These are phyloP conservation scores for Populus hybrid DNA, from an alignment of 441 rosid genomes.

Conservation along the genomic window DNA sequence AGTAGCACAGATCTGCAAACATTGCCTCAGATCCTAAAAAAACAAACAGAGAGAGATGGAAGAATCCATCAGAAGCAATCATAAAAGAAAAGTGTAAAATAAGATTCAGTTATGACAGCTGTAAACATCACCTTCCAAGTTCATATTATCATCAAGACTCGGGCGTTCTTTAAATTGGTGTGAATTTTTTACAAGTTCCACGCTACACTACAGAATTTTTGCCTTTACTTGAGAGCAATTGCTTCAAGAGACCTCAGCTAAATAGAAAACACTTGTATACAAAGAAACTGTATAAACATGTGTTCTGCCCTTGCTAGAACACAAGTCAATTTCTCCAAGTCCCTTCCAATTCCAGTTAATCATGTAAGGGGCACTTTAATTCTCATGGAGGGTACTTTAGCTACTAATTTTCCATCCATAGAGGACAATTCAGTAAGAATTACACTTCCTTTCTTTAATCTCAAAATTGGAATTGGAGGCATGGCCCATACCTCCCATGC, in stretches of 20 bases:
- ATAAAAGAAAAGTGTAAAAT: neutral
- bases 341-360: neutral
- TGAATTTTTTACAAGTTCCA: neutral
- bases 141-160: neutral
- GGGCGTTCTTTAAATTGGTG: constrained; percentile 1
- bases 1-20: constrained; percentile 99
- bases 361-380: neutral
- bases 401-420: neutral
- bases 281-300: neutral
- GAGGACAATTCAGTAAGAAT: neutral
- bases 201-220: neutral
- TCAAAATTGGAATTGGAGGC: neutral
- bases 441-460: neutral
- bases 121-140: neutral
- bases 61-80: constrained; percentile 16
- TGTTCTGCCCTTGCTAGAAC: neutral
- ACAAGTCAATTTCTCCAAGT: neutral
- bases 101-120: neutral
- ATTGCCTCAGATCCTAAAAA: constrained; percentile 94
- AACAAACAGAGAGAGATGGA: neutral
- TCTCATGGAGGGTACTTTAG: neutral
- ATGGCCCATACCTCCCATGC: neutral
- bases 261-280: neutral
- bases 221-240: neutral
- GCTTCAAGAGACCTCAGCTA: neutral